Evolutionary conservation across 202 grass and related monocot species (phyloP), one percentile per base, ranked within the genome.

Genomic region (Musa balbisiana): DNA sequence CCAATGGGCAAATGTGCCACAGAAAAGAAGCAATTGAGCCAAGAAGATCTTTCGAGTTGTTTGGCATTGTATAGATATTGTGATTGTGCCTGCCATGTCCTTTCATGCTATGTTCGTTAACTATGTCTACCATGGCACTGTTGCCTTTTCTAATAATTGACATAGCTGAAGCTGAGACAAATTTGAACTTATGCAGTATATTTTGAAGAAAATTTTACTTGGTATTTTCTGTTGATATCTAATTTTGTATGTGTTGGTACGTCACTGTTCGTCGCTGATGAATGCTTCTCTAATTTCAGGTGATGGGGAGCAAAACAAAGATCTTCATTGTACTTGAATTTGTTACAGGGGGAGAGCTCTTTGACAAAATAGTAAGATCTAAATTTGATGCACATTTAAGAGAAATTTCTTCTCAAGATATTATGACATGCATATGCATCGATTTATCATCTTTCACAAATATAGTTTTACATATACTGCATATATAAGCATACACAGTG

Each of bases 231-330:
- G 13, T 21, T 17, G 11, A 11, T 14, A 58, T 74, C 53, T 56
- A 8, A 58, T 24, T 73, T 58, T 29, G 23, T 17, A 27, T 15
- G 26, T 68, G 5, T 68, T 43, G n/a, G 19, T 60, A 69, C 11
- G 4, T 17, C 17, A 15, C 0, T 21, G 5, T 43, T 43, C 33
- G 21, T 20, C 11, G 2, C 29, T 51, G 20, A 33, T 50, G 16
- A 25, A 27, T 55, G 17, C 33, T 19, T 79, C 33, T 77, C 33
- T 19, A 62, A 78, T 20, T 85, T 50, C 62, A 93, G 91, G 91
- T 93, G 69, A 93, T 93, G 91, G 87, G 85, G 83, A 93, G 91
- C 79, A 93, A 90, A 78, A 90, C 87, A 29, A 93, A 88, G 12
- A 84, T 93, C 69, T 93, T 87, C 83, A 87, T 93, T 76, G 75